Conservation (phyloP, 176 grass and related monocot species). For the Chrysopogon serrulatus region DNA sequence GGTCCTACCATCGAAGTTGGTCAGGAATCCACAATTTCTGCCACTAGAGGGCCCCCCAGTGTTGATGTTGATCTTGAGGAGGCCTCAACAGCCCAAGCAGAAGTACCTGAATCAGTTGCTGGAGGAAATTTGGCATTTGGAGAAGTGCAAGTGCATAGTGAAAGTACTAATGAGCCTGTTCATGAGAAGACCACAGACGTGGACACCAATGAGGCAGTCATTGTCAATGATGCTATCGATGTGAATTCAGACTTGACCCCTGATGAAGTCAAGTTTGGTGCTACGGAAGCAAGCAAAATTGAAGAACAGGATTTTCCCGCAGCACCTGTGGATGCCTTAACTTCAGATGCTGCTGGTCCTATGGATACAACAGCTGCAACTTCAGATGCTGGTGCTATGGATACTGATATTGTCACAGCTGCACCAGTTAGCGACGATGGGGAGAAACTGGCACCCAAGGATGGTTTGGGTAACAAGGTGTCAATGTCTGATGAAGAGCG, state of each 20-base stretch:
- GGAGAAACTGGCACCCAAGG: conserved; percentile 14
- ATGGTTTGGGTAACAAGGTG: conserved; percentile 30
- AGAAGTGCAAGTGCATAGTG: conserved; percentile 2
- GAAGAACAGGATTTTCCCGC: conserved; percentile 22
- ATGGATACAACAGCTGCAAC: conserved; percentile 17
- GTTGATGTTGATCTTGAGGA: conserved; percentile 28
- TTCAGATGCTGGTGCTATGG: conserved; percentile 36
- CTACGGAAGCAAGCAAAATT: conserved; percentile 31
- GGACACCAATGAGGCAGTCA: conserved; percentile 26
- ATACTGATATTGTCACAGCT: conserved; percentile 24
- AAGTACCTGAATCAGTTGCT: conserved; percentile 17
- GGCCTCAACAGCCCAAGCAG: conserved; percentile 2
- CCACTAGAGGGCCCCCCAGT: not conserved
- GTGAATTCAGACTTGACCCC: conserved; percentile 19
- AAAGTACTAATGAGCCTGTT: conserved; percentile 14
- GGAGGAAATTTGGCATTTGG: conserved; percentile 17
- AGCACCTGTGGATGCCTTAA: conserved; percentile 12
- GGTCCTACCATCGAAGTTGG: conserved; percentile 6
- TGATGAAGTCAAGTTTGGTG: conserved; percentile 26
- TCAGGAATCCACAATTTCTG: not conserved
- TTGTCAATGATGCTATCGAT: conserved; percentile 26
- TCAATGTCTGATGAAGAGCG: conserved; percentile 24
- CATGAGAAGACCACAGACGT: conserved; percentile 21
- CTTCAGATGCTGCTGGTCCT: conserved; percentile 29
- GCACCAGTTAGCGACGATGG: conserved; percentile 15